Base-by-base conservation (phyloP, 768 basidiomycete species). In the Pholiota microspora region DNA sequence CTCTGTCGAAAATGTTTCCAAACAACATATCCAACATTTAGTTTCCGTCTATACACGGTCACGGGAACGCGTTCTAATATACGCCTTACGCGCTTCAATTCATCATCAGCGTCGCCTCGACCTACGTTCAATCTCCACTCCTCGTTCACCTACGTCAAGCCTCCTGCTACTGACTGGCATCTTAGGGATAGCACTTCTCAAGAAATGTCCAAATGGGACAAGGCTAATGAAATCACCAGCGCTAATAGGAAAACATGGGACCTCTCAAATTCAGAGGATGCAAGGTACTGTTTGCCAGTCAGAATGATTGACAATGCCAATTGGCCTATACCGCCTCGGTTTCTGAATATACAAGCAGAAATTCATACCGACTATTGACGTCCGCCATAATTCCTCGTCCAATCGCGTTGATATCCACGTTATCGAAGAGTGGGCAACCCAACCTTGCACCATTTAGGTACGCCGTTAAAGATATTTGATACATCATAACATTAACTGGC, bases 391-490 rank as follows among this genome's bases (percentile, higher is more conserved):
- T 82, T 10, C 88, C 86, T 16, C 77, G 89, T 34, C 87, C 87
- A 10, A 79, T 89, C 48, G 87, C 83, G 1, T 78, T 89, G 56
- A 78, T 88, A 32, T 86, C 85, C 10, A 78, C 85, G 7, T 54
- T 84, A 35, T 80, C 80, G n/a, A 54, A 61, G 3, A 67, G 76
- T 51, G 83, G 81, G 2, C 61, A 72, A 13, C 74, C 74, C 16
- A 89, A 88, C 69, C 77, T 89, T 44, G 84, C 86, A 4, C 82
- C 84, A 1, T 85, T 86, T 70, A 88, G 86, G 78, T 83, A 64
- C 57, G 67, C 15, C 31, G 31, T 35, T 38, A 15, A 24, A 40
- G 35, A 16, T 55, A 18, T 54, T n/a, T 7, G 31, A 35, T 10
- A 16, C 12, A 34, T 28, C 23, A 28, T 54, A 45, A 48, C 36